Conservation (phyloP, 1,139 yeast genomes). For the Scheffersomyces insectosa region DNA sequence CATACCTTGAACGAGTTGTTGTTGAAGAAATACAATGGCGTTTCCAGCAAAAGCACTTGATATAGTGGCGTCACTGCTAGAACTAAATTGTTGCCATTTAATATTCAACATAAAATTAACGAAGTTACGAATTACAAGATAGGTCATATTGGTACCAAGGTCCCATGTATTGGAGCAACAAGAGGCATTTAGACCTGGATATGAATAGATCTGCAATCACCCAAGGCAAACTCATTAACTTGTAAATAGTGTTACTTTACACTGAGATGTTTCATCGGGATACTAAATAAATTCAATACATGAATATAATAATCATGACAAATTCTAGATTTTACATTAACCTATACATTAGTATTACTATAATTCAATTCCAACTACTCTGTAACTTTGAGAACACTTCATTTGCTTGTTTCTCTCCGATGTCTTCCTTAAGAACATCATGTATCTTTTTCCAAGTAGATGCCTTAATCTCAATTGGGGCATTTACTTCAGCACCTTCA, state of each 20-base stretch:
- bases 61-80: too few relatives aligned
- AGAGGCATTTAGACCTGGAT: too few relatives aligned
- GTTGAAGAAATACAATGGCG: conserved; percentile 19
- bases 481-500: conserved; percentile 5
- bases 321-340: background rate
- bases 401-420: conserved; percentile 27
- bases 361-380: conserved; percentile 36
- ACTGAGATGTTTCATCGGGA: background rate
- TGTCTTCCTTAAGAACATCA: conserved; percentile 29
- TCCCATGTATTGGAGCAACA: too few relatives aligned
- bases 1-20: conserved; percentile 56
- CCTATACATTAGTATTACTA: background rate
- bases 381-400: conserved; percentile 37
- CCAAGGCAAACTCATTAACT: background rate
- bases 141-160: too few relatives aligned
- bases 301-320: background rate
- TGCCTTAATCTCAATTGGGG: conserved; percentile 15
- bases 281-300: background rate
- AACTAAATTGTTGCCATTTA: too few relatives aligned
- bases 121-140: too few relatives aligned
- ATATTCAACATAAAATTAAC: too few relatives aligned
- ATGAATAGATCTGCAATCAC: too few relatives aligned
- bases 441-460: conserved; percentile 36
- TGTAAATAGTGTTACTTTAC: background rate
- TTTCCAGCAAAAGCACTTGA: conserved; percentile 4